Conservation (phyloP, 306 rosid genomes). For the Canavalia ensiformis region DNA sequence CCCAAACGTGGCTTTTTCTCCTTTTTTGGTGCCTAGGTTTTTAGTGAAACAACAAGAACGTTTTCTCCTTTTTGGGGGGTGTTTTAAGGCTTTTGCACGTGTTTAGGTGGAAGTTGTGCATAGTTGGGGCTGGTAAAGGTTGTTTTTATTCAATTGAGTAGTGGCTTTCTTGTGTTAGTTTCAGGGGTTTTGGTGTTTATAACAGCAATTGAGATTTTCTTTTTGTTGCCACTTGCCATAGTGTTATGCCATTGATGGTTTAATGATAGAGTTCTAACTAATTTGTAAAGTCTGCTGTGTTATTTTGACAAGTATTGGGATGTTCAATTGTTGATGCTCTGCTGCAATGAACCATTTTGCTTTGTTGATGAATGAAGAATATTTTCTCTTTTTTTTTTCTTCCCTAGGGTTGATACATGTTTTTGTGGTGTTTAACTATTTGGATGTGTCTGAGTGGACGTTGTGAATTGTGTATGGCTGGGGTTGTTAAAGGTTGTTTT, state of each 20-base stretch:
- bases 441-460: conserved; percentile 10
- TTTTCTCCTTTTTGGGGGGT: not conserved
- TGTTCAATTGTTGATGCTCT: not conserved
- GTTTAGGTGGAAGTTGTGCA: conserved; percentile 51
- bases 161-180: conserved; percentile 30
- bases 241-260: not conserved
- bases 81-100: no score
- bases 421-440: no score
- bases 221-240: conserved; percentile 34
- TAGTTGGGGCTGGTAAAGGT: conserved; percentile 38
- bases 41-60: not conserved
- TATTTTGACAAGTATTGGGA: not conserved
- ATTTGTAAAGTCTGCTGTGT: not conserved
- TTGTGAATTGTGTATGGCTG: conserved; percentile 54
- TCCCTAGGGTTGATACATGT: no score
- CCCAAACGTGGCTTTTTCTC: conserved; percentile 96
- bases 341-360: not conserved
- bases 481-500: not conserved
- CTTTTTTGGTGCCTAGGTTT: conserved; percentile 77
- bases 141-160: conserved; percentile 23
- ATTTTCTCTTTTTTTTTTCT: no score
- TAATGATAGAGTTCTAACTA: no score
- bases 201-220: not conserved
- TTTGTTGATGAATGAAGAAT: conserved; percentile 1
- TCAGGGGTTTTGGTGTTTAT: not conserved